Base-by-base conservation (phyloP, 768 basidiomycete genomes). In the Tylopilus vinaceipallidus region DNA sequence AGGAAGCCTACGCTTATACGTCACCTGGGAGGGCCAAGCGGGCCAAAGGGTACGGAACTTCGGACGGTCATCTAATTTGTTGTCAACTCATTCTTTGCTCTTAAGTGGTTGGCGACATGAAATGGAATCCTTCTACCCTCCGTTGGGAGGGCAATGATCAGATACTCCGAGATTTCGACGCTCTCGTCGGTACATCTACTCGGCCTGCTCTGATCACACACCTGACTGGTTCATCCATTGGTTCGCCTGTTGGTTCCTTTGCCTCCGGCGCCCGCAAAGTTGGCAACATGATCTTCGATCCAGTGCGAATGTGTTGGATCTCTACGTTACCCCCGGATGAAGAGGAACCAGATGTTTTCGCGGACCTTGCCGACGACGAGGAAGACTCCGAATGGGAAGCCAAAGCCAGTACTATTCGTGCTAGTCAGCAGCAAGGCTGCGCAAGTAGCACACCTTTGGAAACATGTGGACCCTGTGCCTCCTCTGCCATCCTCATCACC, bases 91-190 rank as follows among this genome's bases (percentile, higher is more conserved):
- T 44, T 29, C 26, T 13, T 46, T 33, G 8, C 47, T 42, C 53
- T n/a, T 37, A 61, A 95, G 95, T 92, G 39, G 81, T 95, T 49
- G 94, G 93, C 19, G 91, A 95, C 47, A 99, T 99, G 95, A 89
- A 83, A 61, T 99, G 93, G 91, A 98, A 99, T 69, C 95, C 95
- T 34, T 73, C 71, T 16, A 84, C 83, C 2, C 80, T 89, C 14
- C 86, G 91, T 30, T 99, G 95, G 95, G 95, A 99, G 75, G 95
- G 95, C 45, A 98, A 99, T 67, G 95, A 99, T 55, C 84, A 88
- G 50, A 82, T 83, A 14, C 77, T 98, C 26, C 85, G 88, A 50
- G 94, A 93, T 47, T 99, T 98, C 65, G 95, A 98, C 43, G 71
- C 73, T 16, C 85, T 80, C 14, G 79, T 89, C 40, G 83, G 84